phyloP scores from a whole-genome alignment of 1,284 basidiomycete species.

The Trametes versicolor region DNA sequence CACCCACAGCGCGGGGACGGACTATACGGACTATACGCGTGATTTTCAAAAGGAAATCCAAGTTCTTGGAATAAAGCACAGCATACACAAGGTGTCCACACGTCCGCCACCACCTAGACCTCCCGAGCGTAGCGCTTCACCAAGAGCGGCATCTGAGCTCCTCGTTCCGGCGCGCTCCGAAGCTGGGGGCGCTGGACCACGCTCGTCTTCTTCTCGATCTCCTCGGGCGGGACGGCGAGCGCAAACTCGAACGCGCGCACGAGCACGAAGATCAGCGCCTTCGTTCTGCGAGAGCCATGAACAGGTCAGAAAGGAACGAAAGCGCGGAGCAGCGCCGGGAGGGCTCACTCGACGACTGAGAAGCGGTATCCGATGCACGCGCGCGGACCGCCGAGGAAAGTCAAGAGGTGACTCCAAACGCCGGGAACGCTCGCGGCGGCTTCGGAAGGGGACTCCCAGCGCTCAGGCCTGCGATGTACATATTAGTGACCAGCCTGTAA shows the following conservation, averaged over 20 bases:
- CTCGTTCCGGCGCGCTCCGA: conserved; percentile 21
- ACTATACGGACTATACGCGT: too few species aligned
- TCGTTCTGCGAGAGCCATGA: conserved; percentile 59
- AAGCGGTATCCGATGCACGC: conserved; percentile 78
- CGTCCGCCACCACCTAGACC: neutral
- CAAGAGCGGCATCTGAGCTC: conserved; percentile 37
- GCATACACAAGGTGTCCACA: neutral
- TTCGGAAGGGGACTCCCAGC: conserved; percentile 62
- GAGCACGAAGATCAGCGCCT: conserved; percentile 47
- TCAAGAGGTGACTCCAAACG: conserved; percentile 64
- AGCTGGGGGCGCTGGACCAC: conserved; percentile 36
- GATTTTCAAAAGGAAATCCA: too few species aligned
- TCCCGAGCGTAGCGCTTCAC: conserved; percentile 17
- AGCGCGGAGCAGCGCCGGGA: neutral
- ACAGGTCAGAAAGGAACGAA: conserved; percentile 54
- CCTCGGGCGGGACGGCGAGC: conserved; percentile 52
- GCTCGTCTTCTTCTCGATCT: conserved; percentile 30
- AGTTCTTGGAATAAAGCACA: too few species aligned
- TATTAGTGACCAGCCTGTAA: neutral
- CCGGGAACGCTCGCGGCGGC: conserved; percentile 58
- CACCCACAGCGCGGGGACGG: too few species aligned
- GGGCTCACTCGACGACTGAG: conserved; percentile 66
- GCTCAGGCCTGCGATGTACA: conserved; percentile 56
- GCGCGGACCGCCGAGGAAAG: conserved; percentile 68
- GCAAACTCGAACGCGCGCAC: conserved; percentile 66